These are phyloP conservation scores for Barnettozyma botsteinii DNA, from an alignment of 805 yeast species.

Conservation along the genomic window DNA sequence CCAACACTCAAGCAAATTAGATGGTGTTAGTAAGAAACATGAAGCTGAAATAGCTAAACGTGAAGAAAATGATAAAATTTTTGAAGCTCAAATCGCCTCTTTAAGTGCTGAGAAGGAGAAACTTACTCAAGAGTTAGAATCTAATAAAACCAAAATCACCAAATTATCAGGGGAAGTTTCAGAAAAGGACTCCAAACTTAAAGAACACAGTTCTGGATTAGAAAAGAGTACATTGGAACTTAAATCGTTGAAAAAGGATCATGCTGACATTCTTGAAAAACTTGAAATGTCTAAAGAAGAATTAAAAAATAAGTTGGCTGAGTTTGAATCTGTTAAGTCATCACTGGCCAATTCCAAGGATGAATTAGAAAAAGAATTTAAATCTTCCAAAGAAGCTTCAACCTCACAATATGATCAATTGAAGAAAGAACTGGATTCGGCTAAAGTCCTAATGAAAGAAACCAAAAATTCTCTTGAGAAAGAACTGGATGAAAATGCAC, in stretches of 20 bases:
- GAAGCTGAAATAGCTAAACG: background rate
- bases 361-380: too few relatives aligned
- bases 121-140: background rate
- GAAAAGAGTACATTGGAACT: background rate
- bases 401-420: background rate
- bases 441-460: background rate
- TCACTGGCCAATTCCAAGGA: background rate
- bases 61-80: background rate
- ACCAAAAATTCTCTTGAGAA: conserved; percentile 12
- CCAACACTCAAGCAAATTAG: background rate
- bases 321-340: background rate
- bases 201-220: background rate
- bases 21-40: background rate
- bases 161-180: background rate
- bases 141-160: background rate
- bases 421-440: background rate
- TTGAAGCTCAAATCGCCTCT: background rate
- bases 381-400: too few relatives aligned
- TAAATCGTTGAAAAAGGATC: background rate
- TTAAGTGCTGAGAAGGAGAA: background rate
- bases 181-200: background rate
- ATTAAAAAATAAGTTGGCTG: background rate
- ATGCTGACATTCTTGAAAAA: background rate
- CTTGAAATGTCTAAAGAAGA: background rate
- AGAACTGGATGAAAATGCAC: conserved; percentile 23